phyloP scores from a whole-genome alignment of 768 basidiomycete species.

The Fistulinella prunicolor region DNA sequence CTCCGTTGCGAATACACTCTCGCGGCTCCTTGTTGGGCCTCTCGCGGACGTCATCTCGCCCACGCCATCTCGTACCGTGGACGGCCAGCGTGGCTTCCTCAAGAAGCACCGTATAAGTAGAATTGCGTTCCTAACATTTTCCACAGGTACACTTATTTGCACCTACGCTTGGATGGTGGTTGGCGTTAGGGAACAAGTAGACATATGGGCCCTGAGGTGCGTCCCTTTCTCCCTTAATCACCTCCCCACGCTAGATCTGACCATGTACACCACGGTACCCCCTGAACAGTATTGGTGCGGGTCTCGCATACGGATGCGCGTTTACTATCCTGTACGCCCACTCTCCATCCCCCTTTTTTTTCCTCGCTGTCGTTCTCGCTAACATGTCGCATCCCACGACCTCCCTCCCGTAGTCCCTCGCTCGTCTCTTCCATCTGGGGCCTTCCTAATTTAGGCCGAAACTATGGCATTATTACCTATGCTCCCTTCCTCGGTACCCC shows the following conservation, averaged over 20 bases:
- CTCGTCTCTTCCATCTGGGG: constrained; percentile 75
- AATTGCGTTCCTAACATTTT: constrained; percentile 53
- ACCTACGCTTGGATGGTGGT: constrained; percentile 57
- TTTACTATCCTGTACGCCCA: constrained; percentile 68
- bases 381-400: no score
- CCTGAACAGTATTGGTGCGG: constrained; percentile 53
- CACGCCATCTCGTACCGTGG: constrained; percentile 39
- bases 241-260: background rate
- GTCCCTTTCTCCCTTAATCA: constrained; percentile 10
- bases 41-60: constrained; percentile 75
- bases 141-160: constrained; percentile 45
- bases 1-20: constrained; percentile 67
- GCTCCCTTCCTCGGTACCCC: constrained; percentile 76
- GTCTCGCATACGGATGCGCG: constrained; percentile 63
- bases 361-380: background rate
- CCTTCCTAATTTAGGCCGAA: constrained; percentile 62
- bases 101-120: constrained; percentile 60
- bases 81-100: constrained; percentile 26
- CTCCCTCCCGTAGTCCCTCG: constrained; percentile 43
- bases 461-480: constrained; percentile 73
- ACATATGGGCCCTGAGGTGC: constrained; percentile 72
- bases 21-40: constrained; percentile 64
- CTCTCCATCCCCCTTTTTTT: background rate
- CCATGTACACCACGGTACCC: background rate
- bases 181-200: constrained; percentile 44